phyloP scores from a whole-genome alignment of 2,329 filamentous ascomycete species.

The Alternaria gansuensis region DNA sequence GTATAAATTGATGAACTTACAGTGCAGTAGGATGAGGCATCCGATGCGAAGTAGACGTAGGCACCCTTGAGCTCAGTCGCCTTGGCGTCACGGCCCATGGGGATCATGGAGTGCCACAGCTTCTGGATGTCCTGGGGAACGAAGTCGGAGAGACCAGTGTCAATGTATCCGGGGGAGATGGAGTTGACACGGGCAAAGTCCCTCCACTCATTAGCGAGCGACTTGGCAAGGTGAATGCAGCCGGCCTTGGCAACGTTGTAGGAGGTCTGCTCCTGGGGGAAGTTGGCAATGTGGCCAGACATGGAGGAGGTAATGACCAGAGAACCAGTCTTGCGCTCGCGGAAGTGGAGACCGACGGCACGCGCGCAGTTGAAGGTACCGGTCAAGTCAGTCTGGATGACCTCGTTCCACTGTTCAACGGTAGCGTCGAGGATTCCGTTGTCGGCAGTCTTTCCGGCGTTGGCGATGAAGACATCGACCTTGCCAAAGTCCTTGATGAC shows the following conservation, averaged over 20 bases:
- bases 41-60: constrained; percentile 81
- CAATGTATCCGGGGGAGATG: constrained; percentile 74
- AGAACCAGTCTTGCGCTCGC: constrained; percentile 69
- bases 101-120: constrained; percentile 80
- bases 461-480: constrained; percentile 73
- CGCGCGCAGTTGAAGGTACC: constrained; percentile 88
- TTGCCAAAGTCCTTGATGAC: constrained; percentile 75
- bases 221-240: constrained; percentile 70
- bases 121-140: constrained; percentile 73
- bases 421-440: constrained; percentile 73
- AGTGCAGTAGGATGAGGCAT: constrained; percentile 84
- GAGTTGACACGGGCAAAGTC: constrained; percentile 74
- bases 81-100: constrained; percentile 79
- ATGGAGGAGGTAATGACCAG: constrained; percentile 75
- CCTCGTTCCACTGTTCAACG: constrained; percentile 76
- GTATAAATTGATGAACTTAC: constrained; percentile 49
- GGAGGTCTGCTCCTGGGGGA: constrained; percentile 70
- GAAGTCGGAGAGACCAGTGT: constrained; percentile 72
- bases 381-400: constrained; percentile 87
- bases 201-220: constrained; percentile 74
- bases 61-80: constrained; percentile 82
- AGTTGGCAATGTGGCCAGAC: constrained; percentile 86
- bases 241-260: constrained; percentile 67
- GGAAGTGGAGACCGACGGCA: constrained; percentile 83
- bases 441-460: constrained; percentile 75